Evolutionary conservation across 1,139 yeast genomes (phyloP).

Genomic region (Hanseniaspora uvarum): DNA sequence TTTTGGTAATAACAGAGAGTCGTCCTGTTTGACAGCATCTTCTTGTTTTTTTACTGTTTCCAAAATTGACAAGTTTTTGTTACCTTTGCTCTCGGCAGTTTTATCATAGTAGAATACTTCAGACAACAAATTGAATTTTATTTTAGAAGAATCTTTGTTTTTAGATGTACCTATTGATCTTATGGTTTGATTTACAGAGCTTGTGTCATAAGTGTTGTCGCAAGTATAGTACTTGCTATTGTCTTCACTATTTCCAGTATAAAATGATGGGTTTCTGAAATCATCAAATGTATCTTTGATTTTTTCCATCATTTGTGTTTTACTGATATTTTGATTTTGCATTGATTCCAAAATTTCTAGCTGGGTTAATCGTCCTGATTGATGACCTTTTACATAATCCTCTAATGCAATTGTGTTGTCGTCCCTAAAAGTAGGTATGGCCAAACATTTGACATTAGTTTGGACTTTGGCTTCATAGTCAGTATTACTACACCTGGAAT

Average conservation of each 20-base stretch:
- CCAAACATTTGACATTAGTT: constrained; percentile 5
- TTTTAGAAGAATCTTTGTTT: not conserved
- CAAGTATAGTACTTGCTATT: not conserved
- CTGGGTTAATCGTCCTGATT: not conserved
- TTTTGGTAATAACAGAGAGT: not conserved
- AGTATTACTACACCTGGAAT: not conserved
- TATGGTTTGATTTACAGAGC: not conserved
- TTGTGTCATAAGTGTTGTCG: not conserved
- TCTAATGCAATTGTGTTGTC: not conserved
- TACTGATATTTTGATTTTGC: not conserved
- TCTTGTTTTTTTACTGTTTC: not conserved
- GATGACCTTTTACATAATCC: constrained; percentile 10
- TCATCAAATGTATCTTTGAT: constrained; percentile 1
- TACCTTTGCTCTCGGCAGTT: not conserved
- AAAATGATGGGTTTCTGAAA: constrained; percentile 9
- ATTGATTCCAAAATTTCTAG: not conserved
- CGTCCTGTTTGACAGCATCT: not conserved
- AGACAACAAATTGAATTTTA: constrained; percentile 8
- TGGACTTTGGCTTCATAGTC: not conserved
- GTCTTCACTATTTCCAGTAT: not conserved
- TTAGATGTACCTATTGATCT: not conserved
- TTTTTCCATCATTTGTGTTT: not conserved
- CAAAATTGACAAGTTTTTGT: not conserved
- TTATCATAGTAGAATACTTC: constrained; percentile 14
- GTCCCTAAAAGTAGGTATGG: constrained; percentile 14